Evolutionary conservation across 129 eudicot species (phyloP).

Genomic region (Flaveria robusta): DNA sequence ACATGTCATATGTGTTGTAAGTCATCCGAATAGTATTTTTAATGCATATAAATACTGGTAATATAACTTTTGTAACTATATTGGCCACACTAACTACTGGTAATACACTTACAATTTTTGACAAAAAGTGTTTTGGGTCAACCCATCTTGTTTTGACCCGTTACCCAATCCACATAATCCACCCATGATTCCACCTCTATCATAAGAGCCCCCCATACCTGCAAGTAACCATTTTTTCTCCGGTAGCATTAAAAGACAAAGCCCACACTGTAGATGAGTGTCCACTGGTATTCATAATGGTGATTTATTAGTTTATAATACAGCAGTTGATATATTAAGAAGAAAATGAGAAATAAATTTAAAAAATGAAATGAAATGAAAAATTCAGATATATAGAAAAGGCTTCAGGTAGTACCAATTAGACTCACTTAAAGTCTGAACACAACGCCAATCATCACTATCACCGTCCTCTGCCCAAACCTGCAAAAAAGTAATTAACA

Average conservation of each 20-base stretch:
- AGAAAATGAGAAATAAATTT: background rate
- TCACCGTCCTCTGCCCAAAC: conserved; percentile 97
- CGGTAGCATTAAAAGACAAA: conserved; percentile 67
- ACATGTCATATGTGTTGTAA: too few species aligned
- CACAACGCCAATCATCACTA: conserved; percentile 91
- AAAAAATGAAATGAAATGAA: background rate
- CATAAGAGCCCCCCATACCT: conserved; percentile 49
- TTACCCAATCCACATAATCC: background rate
- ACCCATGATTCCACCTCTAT: background rate
- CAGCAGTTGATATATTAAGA: background rate
- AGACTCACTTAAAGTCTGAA: conserved; percentile 78
- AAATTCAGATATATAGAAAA: conserved; percentile 3
- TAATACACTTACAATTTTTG: too few species aligned
- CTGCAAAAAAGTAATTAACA: conserved; percentile 33
- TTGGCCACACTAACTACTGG: too few species aligned
- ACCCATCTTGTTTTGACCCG: background rate
- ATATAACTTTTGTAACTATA: too few species aligned
- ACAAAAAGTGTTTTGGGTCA: too few species aligned
- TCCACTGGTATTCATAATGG: conserved; percentile 53
- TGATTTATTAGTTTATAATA: conserved; percentile 25
- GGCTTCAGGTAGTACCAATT: conserved; percentile 39
- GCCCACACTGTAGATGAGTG: conserved; percentile 97
- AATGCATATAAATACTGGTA: too few species aligned
- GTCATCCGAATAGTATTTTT: too few species aligned
- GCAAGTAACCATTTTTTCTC: conserved; percentile 92